Base-by-base conservation (phyloP, 2,329 filamentous ascomycete genomes). In the Pseudocercospora eumusae region DNA sequence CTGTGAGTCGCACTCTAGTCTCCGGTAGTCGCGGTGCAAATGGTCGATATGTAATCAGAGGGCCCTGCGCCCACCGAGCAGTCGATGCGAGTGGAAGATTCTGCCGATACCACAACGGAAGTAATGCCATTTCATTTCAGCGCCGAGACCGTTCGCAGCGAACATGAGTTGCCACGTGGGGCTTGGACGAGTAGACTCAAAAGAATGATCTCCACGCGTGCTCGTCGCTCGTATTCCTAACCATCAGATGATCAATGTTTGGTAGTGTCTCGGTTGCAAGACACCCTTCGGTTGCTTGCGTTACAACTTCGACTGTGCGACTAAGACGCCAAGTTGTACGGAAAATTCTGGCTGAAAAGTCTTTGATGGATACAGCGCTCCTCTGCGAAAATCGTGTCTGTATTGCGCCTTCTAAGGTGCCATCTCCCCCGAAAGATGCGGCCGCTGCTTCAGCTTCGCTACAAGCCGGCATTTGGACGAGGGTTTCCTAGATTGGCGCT, bases 231-330 rank as follows among this genome's bases (percentile, higher is more conserved):
- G 36, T n/a, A 18, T 18, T 40, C 36, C 15, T 40, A 15, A 13
- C 13, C 15, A 2, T 40, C 3, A n/a, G 13, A 40, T 18, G 10
- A 47, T 25, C 44, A 47, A 47, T 47, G 20, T 52, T 52, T 52
- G 47, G 47, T 52, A 52, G 23, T 31, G 47, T 52, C 47, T 52
- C 47, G 47, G 47, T 18, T 52, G 47, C 45, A 50, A 23, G 20
- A 50, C 31, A 33, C 31, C 31, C 13, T 33, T 15, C 13, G 31
- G 31, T 33, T 15, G 13, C 10, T 10, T 33, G 31, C 31, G 10
- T 33, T 33, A 33, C 13, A 33, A 15, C 31, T 33, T 33, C 5
- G 4, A 33, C 31, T 33, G 11, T 15, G 15, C 31, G 11, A 33
- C 4, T 4, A 4, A 15, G 11, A 33, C 4, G 7, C 28, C 3